Evolutionary conservation across 345 rosid genomes (phyloP).

Genomic region (Pistacia vera): DNA sequence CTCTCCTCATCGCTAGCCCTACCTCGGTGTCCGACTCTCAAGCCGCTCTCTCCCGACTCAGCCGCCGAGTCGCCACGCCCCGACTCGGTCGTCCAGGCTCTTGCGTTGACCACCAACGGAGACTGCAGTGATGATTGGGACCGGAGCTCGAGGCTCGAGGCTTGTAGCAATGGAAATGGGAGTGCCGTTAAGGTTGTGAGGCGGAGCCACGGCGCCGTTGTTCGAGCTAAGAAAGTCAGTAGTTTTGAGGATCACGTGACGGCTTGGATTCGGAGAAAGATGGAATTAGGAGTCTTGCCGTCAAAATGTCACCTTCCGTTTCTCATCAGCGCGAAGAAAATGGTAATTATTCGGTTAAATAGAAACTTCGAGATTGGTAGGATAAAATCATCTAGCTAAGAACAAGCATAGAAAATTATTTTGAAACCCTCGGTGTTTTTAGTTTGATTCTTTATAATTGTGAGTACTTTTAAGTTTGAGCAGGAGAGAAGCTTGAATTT

Average conservation of each 20-base stretch:
- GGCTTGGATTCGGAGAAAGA: constrained; percentile 53
- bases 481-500: not conserved
- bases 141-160: not conserved
- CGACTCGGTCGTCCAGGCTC: constrained; percentile 25
- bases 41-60: constrained; percentile 21
- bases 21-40: constrained; percentile 38
- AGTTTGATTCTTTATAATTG: not conserved
- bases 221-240: constrained; percentile 29
- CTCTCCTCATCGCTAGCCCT: constrained; percentile 41
- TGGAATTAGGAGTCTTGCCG: constrained; percentile 45
- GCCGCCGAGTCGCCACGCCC: constrained; percentile 15
- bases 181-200: constrained; percentile 26
- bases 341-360: constrained; percentile 38
- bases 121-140: not conserved
- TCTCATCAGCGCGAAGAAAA: constrained; percentile 65
- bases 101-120: constrained; percentile 13
- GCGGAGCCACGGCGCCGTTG: constrained; percentile 23
- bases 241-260: constrained; percentile 43
- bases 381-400: not conserved
- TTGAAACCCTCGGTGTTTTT: not conserved
- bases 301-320: constrained; percentile 68
- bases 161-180: constrained; percentile 1
- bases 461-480: not conserved
- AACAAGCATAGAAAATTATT: not conserved
- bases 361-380: not conserved